Evolutionary conservation across 1,284 basidiomycete genomes (phyloP), one percentile per base, ranked within the genome.

Genomic region (Fomes fomentarius): DNA sequence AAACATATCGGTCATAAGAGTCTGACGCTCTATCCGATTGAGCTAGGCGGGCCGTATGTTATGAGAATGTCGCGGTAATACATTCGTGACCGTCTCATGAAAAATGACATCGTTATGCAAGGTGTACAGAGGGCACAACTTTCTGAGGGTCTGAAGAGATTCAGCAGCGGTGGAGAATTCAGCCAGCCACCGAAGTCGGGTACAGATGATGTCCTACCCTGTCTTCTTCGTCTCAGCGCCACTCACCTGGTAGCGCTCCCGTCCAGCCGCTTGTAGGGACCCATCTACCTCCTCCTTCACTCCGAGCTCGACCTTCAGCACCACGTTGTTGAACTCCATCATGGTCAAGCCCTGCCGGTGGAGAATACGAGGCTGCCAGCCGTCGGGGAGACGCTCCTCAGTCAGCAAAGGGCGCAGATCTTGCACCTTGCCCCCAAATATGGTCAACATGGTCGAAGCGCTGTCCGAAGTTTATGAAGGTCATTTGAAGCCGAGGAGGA

Each of bases 11-110:
- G 41, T 52, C 31, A 49, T 67, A 68, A 69, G 65, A 87, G 87
- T 87, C 86, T 87, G 85, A 87, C 84, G 86, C 86, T 88, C 87
- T 88, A 85, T 83, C 85, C 85, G 84, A 89, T 88, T 88, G 86
- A 89, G 86, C 85, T 87, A 87, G 84, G 84, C 84, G 79, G 85
- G 85, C 84, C 5, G 4, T 22, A 40, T 2, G 3, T 1, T 22
- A 10, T 11, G n/a, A 24, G 19, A 40, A 10, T 14, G 3, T 15
- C 28, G n/a, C n/a, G n/a, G n/a, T n/a, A n/a, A n/a, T n/a, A n/a
- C n/a, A n/a, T n/a, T n/a, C n/a, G n/a, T n/a, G n/a, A n/a, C n/a
- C n/a, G n/a, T n/a, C n/a, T n/a, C n/a, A n/a, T n/a, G n/a, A n/a
- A n/a, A n/a, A n/a, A n/a, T n/a, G n/a, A n/a, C n/a, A n/a, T n/a